These are phyloP conservation scores for Cryptococcus sp. DNA, from an alignment of 1,284 basidiomycete genomes.

Conservation along the genomic window DNA sequence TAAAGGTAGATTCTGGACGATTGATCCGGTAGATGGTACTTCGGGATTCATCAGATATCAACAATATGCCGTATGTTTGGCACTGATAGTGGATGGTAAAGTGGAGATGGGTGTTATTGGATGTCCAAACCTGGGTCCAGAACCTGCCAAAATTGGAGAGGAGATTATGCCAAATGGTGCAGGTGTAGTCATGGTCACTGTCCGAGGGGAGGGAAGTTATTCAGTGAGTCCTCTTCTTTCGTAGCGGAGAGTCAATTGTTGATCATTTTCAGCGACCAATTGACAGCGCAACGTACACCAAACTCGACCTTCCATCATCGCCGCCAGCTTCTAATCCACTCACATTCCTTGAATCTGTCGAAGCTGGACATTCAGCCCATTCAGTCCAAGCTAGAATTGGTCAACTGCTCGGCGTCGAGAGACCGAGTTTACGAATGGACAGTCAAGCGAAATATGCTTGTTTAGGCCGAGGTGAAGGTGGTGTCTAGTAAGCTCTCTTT, in stretches of 20 bases:
- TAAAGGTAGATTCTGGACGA: slow-evolving; percentile 54
- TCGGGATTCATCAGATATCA: slow-evolving; percentile 83
- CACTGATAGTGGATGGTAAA: slow-evolving; percentile 76
- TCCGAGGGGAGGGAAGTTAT: slow-evolving; percentile 72
- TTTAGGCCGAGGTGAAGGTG: slow-evolving; percentile 81
- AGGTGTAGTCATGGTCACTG: slow-evolving; percentile 79
- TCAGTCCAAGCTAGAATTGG: slow-evolving; percentile 74
- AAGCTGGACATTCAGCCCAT: slow-evolving; percentile 86
- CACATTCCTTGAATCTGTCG: slow-evolving; percentile 82
- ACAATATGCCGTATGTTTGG: slow-evolving; percentile 95
- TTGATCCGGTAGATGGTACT: slow-evolving; percentile 50
- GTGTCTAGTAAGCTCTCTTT: slow-evolving; percentile 57
- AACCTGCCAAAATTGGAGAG: slow-evolving; percentile 57
- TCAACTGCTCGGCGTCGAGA: slow-evolving; percentile 61
- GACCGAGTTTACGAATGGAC: slow-evolving; percentile 78
- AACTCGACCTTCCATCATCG: slow-evolving; percentile 31
- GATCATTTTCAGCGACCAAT: slow-evolving; percentile 26
- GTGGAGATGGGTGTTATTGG: slow-evolving; percentile 89
- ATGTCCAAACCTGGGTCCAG: slow-evolving; percentile 83
- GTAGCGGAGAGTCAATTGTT: background rate
- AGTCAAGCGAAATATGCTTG: slow-evolving; percentile 95
- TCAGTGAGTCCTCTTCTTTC: slow-evolving; percentile 51
- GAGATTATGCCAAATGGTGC: slow-evolving; percentile 50
- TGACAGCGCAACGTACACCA: slow-evolving; percentile 30
- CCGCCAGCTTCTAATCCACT: slow-evolving; percentile 42